These are phyloP conservation scores for Stephania cephalantha DNA, from an alignment of 164 flowering plant species.

Conservation along the genomic window DNA sequence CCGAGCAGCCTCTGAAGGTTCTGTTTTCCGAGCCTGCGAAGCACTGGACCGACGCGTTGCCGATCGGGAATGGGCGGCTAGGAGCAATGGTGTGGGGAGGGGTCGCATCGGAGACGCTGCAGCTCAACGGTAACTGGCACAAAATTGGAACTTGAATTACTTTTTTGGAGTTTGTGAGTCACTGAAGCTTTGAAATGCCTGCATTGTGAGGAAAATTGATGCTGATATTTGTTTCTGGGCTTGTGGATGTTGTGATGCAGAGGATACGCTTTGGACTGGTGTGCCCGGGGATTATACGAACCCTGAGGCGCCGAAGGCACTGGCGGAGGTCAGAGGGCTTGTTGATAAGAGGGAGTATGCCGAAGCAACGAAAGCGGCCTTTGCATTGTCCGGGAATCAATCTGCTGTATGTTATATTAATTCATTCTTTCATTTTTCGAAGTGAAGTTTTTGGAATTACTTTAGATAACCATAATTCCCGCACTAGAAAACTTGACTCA, in stretches of 20 bases:
- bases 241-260: slow-evolving; percentile 20
- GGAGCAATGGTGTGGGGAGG: slow-evolving; percentile 98
- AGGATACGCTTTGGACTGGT: slow-evolving; percentile 94
- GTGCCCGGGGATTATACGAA: slow-evolving; percentile 66
- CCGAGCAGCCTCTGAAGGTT: slow-evolving; percentile 43
- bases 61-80: slow-evolving; percentile 91
- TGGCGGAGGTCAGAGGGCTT: slow-evolving; percentile 68
- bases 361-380: slow-evolving; percentile 65
- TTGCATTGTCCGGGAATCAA: slow-evolving; percentile 50
- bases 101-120: slow-evolving; percentile 57
- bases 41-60: slow-evolving; percentile 90
- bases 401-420: slow-evolving; percentile 49
- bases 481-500: not conserved
- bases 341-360: slow-evolving; percentile 56
- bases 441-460: not conserved
- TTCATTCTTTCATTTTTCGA: no score
- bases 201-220: not conserved
- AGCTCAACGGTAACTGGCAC: slow-evolving; percentile 62
- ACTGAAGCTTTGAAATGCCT: not conserved
- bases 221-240: not conserved
- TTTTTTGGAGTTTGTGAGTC: not conserved
- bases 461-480: not conserved
- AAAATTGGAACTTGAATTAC: no score
- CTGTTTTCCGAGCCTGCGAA: slow-evolving; percentile 54
- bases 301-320: slow-evolving; percentile 55